A percentile compares a stretch with the other conserved stretches of the same genome.
These are phyloP conservation scores for Colletotrichum phormii DNA, from an alignment of 2,329 filamentous ascomycete species.

Conservation along the genomic window DNA sequence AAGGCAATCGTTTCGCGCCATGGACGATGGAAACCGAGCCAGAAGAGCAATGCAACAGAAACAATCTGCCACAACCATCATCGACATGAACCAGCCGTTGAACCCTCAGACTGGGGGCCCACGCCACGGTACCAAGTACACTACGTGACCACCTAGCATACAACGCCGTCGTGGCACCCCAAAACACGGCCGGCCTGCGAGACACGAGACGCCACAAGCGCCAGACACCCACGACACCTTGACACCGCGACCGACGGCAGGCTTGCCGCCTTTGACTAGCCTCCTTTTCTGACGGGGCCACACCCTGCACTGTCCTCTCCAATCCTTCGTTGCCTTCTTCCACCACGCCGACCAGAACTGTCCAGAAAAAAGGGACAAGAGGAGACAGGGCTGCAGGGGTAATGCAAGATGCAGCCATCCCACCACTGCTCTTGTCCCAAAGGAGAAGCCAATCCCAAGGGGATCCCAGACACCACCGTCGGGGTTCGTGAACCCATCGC, in stretches of 20 bases:
- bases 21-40: neutral
- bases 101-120: neutral
- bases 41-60: neutral
- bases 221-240: constrained; percentile 19
- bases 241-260: neutral
- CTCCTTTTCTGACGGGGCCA: constrained; percentile 7
- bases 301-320: neutral
- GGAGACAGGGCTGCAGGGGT: constrained; percentile 29
- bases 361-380: constrained; percentile 8
- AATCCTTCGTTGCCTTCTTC: neutral
- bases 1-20: neutral
- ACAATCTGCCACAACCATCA: neutral
- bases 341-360: neutral
- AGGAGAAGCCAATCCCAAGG: constrained; percentile 11
- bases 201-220: neutral
- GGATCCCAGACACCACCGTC: neutral
- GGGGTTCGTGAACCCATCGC: neutral
- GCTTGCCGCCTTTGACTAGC: constrained; percentile 8
- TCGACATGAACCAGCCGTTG: neutral
- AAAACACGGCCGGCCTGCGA: neutral
- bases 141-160: too few species aligned
- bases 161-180: neutral
- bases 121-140: too few species aligned
- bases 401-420: constrained; percentile 30
- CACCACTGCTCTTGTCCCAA: constrained; percentile 21